phyloP scores from a whole-genome alignment of 192 early-diverging fungal genomes.

The Chytriomyces hyalinus region DNA sequence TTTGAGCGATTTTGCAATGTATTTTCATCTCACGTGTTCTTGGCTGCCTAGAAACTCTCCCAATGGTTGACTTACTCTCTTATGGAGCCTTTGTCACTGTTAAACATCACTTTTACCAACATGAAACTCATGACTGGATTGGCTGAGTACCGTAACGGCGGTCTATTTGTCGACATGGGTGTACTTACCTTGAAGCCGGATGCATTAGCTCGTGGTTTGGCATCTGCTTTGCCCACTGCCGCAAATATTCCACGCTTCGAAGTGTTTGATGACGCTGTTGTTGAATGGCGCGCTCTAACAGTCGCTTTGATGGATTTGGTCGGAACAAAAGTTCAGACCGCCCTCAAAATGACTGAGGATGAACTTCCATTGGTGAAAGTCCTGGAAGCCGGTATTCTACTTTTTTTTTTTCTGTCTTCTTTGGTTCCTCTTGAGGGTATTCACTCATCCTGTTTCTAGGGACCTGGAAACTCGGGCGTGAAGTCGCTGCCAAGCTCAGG shows the following conservation, averaged over 20 bases:
- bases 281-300: conserved; percentile 94
- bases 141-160: conserved; percentile 61
- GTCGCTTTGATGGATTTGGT: conserved; percentile 80
- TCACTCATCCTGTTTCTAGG: conserved; percentile 48
- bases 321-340: conserved; percentile 64
- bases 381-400: conserved; percentile 68
- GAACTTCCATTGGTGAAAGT: conserved; percentile 83
- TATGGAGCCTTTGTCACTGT: conserved; percentile 75
- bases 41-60: conserved; percentile 82
- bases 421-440: no score
- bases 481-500: conserved; percentile 78
- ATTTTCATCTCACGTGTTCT: conserved; percentile 50
- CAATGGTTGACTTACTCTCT: conserved; percentile 96
- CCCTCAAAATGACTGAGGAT: conserved; percentile 54
- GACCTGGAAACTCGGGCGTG: conserved; percentile 92
- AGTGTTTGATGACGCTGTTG: conserved; percentile 78
- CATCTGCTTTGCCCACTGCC: conserved; percentile 30
- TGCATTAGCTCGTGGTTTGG: conserved; percentile 12
- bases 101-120: conserved; percentile 54
- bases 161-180: conserved; percentile 85
- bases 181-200: conserved; percentile 60
- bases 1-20: background rate
- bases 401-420: no score
- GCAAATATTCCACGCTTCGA: conserved; percentile 72
- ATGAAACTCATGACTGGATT: conserved; percentile 81